A percentile compares a stretch with the other conserved stretches of the same genome.
Evolutionary conservation across 169 alveolate species (phyloP).

Genomic region (Plasmodium vivax): DNA sequence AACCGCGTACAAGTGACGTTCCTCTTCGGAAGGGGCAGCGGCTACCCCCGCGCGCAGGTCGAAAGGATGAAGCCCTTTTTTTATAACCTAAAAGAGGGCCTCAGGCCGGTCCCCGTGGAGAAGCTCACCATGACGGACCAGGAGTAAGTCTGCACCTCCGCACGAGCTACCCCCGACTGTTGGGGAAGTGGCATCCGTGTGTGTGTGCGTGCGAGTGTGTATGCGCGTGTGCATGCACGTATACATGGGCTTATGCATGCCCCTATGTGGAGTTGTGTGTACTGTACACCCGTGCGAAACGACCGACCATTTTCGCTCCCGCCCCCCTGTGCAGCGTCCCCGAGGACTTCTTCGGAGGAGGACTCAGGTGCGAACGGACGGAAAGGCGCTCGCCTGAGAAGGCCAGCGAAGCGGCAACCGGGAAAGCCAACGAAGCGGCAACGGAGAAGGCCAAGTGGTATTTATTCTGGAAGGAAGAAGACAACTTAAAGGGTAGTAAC

Average conservation of each 20-base stretch:
- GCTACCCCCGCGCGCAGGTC: background rate
- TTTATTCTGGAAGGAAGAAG: slow-evolving; percentile 63
- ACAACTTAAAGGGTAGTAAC: background rate
- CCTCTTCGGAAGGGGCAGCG: slow-evolving; percentile 48
- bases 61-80: slow-evolving; percentile 25
- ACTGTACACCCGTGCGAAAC: background rate
- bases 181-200: background rate
- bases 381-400: background rate
- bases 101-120: slow-evolving; percentile 20
- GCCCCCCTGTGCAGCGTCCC: slow-evolving; percentile 28
- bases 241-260: background rate
- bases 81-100: slow-evolving; percentile 3
- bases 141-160: slow-evolving; percentile 7
- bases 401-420: background rate
- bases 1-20: slow-evolving; percentile 66
- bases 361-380: slow-evolving; percentile 26
- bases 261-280: too few species aligned
- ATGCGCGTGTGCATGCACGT: background rate
- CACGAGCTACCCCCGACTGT: background rate
- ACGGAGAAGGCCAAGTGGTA: slow-evolving; percentile 41
- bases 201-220: too few species aligned
- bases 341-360: slow-evolving; percentile 49
- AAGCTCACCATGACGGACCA: slow-evolving; percentile 41
- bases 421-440: background rate
- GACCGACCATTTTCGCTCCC: background rate